phyloP scores from a whole-genome alignment of 306 rosid genomes.

The Canavalia ensiformis region DNA sequence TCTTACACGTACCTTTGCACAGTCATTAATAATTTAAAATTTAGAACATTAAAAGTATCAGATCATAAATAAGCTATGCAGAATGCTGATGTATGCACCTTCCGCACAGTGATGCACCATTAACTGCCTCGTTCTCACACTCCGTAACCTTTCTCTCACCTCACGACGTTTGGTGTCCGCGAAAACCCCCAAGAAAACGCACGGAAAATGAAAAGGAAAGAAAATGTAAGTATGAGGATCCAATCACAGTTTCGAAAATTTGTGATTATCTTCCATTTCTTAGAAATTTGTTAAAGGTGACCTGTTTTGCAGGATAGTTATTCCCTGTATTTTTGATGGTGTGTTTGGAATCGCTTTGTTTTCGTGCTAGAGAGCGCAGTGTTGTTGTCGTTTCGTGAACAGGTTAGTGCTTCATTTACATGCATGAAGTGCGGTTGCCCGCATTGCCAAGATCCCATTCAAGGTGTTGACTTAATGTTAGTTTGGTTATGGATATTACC shows the following conservation, averaged over 20 bases:
- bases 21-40: too few relatives aligned
- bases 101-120: neutral
- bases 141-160: neutral
- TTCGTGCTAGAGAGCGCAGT: neutral
- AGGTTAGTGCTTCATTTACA: neutral
- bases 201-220: neutral
- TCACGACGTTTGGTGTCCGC: neutral
- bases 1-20: too few relatives aligned
- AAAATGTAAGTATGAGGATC: neutral
- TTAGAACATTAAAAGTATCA: too few relatives aligned
- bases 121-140: neutral
- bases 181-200: slow-evolving; percentile 3
- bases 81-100: neutral
- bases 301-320: neutral
- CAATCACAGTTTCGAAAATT: neutral
- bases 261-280: neutral
- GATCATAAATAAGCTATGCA: too few relatives aligned
- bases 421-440: too few relatives aligned
- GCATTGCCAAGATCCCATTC: too few relatives aligned
- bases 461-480: too few relatives aligned
- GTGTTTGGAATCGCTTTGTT: neutral
- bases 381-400: neutral
- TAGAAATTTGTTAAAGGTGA: neutral
- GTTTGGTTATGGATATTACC: neutral
- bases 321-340: neutral